Evolutionary conservation across 2,329 filamentous ascomycete genomes (phyloP).

Genomic region (Aspergillus neotritici): DNA sequence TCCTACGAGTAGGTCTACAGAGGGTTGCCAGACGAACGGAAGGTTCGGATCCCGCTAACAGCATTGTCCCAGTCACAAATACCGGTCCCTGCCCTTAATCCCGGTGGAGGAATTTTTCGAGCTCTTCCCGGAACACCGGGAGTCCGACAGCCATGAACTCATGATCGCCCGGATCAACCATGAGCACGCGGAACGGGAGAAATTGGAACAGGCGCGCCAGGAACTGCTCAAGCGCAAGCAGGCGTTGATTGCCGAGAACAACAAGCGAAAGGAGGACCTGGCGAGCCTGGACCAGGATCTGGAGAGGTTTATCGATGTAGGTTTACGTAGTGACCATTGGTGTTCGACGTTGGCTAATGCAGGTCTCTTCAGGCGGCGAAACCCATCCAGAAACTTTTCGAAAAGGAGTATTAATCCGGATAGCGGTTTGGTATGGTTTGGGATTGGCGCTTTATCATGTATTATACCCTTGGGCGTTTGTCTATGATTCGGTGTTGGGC

Average conservation of each 20-base stretch:
- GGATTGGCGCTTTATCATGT: conserved; percentile 20
- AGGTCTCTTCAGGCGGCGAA: conserved; percentile 62
- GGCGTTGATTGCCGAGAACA: conserved; percentile 68
- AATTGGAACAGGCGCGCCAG: conserved; percentile 76
- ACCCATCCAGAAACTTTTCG: conserved; percentile 79
- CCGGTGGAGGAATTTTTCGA: conserved; percentile 73
- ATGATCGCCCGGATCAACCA: conserved; percentile 90
- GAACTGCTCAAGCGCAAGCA: conserved; percentile 69
- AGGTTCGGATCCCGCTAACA: background rate
- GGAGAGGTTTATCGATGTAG: conserved; percentile 86
- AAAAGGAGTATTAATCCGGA: conserved; percentile 56
- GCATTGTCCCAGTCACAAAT: conserved; percentile 57
- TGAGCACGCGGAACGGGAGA: conserved; percentile 77
- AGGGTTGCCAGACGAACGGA: background rate
- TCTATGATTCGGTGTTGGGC: no score
- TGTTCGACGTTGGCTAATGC: background rate
- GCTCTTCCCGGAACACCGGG: conserved; percentile 67
- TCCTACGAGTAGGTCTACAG: conserved; percentile 69
- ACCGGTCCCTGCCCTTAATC: conserved; percentile 79
- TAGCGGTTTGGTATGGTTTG: no score
- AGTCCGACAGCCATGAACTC: conserved; percentile 68
- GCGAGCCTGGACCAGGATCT: conserved; percentile 86
- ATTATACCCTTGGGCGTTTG: conserved; percentile 21
- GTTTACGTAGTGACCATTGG: conserved; percentile 27
- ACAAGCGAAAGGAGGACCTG: conserved; percentile 87